A percentile compares a stretch with the other conserved stretches of the same genome.
Conservation (phyloP, 164 flowering plant species). For the Dillenia suffruticosa region DNA sequence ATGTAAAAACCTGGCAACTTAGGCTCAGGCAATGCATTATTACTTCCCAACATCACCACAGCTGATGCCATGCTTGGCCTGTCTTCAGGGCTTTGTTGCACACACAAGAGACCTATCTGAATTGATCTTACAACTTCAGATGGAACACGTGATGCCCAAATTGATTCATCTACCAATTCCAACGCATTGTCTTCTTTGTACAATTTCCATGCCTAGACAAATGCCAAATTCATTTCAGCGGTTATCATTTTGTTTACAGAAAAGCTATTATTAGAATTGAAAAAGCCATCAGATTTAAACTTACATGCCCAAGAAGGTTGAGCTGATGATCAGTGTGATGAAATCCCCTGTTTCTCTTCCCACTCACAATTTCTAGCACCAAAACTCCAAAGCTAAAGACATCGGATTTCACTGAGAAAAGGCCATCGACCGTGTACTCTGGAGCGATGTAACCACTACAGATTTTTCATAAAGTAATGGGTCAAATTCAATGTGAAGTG, state of each 20-base stretch:
- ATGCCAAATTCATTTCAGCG: not conserved
- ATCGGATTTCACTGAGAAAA: constrained; percentile 48
- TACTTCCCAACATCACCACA: constrained; percentile 21
- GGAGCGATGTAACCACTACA: constrained; percentile 63
- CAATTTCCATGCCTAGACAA: constrained; percentile 21
- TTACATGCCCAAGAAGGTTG: constrained; percentile 54
- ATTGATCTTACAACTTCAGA: constrained; percentile 24
- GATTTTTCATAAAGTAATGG: not conserved
- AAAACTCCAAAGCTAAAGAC: constrained; percentile 58
- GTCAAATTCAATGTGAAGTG: too few relatives aligned
- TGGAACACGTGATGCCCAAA: constrained; percentile 9
- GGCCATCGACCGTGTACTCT: constrained; percentile 48
- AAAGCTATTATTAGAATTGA: not conserved
- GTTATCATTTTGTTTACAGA: not conserved
- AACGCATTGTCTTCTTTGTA: constrained; percentile 23
- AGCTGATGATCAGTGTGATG: constrained; percentile 17
- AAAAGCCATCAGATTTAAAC: not conserved
- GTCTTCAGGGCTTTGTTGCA: constrained; percentile 24
- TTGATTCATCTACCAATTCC: constrained; percentile 18
- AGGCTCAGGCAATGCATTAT: constrained; percentile 20
- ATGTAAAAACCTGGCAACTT: constrained; percentile 24
- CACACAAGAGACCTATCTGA: constrained; percentile 31
- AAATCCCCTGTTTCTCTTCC: constrained; percentile 43
- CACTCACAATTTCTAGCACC: constrained; percentile 47
- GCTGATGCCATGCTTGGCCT: constrained; percentile 28